Evolutionary conservation across 768 basidiomycete species (phyloP).

Genomic region (Lepiota venenata): DNA sequence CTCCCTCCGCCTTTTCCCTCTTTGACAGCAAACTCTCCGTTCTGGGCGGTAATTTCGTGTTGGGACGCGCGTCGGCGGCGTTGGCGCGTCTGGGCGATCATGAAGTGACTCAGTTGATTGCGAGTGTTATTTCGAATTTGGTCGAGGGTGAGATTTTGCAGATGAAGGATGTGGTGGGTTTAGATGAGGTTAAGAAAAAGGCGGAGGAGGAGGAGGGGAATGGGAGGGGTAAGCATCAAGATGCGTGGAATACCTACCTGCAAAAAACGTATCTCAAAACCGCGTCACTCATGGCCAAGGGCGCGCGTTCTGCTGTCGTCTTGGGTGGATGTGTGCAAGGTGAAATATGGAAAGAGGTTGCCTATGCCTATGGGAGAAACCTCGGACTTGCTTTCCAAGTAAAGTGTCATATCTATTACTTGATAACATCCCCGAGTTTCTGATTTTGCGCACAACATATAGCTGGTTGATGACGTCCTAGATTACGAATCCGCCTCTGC

Average conservation of each 20-base stretch:
- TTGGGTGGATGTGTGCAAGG: conserved; percentile 83
- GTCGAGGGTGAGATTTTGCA: conserved; percentile 96
- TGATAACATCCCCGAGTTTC: background rate
- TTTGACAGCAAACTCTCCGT: conserved; percentile 90
- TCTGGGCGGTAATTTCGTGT: conserved; percentile 86
- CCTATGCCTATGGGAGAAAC: conserved; percentile 95
- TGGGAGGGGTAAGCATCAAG: conserved; percentile 23
- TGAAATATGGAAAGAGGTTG: conserved; percentile 88
- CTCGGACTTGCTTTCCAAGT: conserved; percentile 96
- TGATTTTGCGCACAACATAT: background rate
- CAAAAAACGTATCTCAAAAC: conserved; percentile 95
- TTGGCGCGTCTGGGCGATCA: conserved; percentile 73
- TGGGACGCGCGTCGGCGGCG: conserved; percentile 82
- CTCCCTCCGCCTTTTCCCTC: conserved; percentile 72
- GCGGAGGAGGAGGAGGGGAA: conserved; percentile 13
- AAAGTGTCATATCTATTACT: conserved; percentile 16
- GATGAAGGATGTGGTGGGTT: conserved; percentile 51
- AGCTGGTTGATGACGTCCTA: conserved; percentile 95
- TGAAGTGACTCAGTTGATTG: conserved; percentile 88
- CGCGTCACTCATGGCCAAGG: conserved; percentile 91
- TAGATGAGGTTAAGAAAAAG: conserved; percentile 17
- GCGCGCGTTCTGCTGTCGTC: conserved; percentile 80
- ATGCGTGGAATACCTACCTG: conserved; percentile 79
- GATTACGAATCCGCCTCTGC: conserved; percentile 82
- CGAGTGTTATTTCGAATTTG: conserved; percentile 82